Percentiles rank a stretch among this genome's conserved stretches.
phyloP scores from a whole-genome alignment of 164 flowering plant genomes.

The Magnolia sinica region DNA sequence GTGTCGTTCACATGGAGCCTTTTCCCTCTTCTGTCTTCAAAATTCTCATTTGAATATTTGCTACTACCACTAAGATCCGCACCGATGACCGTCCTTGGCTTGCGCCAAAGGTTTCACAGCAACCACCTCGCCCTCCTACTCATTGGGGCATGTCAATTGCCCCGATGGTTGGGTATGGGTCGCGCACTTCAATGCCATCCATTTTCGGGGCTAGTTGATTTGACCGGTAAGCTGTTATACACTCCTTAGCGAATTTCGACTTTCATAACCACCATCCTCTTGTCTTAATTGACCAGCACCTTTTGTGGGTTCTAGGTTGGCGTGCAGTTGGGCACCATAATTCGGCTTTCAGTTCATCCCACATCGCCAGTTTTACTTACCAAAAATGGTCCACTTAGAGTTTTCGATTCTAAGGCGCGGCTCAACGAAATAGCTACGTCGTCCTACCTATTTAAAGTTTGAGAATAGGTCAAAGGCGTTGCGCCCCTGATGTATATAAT shows the following conservation, averaged over 20 bases:
- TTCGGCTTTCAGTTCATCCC: constrained; percentile 12
- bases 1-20: too few species aligned
- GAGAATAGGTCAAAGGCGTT: background rate
- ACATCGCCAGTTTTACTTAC: constrained; percentile 14
- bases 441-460: too few species aligned
- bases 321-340: constrained; percentile 12
- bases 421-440: too few species aligned
- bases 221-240: constrained; percentile 33
- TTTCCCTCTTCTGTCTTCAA: too few species aligned
- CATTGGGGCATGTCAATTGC: background rate
- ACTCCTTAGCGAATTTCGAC: constrained; percentile 1
- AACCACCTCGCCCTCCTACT: background rate
- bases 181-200: constrained; percentile 33
- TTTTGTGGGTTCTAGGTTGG: constrained; percentile 2
- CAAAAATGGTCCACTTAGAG: constrained; percentile 12
- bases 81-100: too few species aligned
- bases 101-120: too few species aligned
- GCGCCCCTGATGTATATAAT: constrained; percentile 16
- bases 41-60: too few species aligned
- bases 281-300: too few species aligned
- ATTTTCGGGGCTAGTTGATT: constrained; percentile 39
- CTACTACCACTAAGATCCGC: too few species aligned
- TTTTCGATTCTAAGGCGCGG: background rate
- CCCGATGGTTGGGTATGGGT: constrained; percentile 13
- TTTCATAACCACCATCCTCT: too few species aligned